Evolutionary conservation across 2,329 filamentous ascomycete genomes (phyloP), one percentile per base, ranked within the genome.

Genomic region (Sporothrix pallida): DNA sequence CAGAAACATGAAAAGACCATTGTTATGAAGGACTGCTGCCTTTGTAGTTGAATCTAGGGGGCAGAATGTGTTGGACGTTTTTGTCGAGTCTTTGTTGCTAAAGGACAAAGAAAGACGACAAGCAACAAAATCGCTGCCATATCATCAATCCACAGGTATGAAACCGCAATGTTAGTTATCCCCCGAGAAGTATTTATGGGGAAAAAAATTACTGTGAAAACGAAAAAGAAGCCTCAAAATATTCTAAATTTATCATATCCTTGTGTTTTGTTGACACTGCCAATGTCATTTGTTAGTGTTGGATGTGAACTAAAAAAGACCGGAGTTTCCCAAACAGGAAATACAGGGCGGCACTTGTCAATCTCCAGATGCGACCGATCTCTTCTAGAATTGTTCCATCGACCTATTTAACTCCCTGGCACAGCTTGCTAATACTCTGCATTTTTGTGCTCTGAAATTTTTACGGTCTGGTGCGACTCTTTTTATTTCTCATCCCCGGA

Each of bases 251-350:
- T 7, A 12, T 23, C 10, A 2, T 23, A 20, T 8, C 6, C 60
- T n/a, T 8, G 7, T 46, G 37, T 17, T 42, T n/a, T 20, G 26
- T 44, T 1, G 44, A 26, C 12, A 8, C 10, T 46, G n/a, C 48
- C 48, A 42, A 23, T 42, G 62, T 65, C 52, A 2, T 46, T 44
- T 37, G 42, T 65, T 48, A 46, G 42, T n/a, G 62, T 42, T 63
- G 37, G 56, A 13, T 23, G 42, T 12, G 5, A 6, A 42, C n/a
- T 8, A 68, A 12, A 68, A 20, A n/a, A 17, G 23, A 4, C 2
- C 65, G 46, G 65, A 68, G 65, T 68, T 68, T 68, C 65, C 65
- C 23, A n/a, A 68, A 50, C 17, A 10, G 26, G 65, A 68, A 52
- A 37, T 31, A 9, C 10, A 44, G 20, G 8, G 23, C 9, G 9